Evolutionary conservation across 805 yeast genomes (phyloP).

Genomic region (Candida pseudoglaebosa): DNA sequence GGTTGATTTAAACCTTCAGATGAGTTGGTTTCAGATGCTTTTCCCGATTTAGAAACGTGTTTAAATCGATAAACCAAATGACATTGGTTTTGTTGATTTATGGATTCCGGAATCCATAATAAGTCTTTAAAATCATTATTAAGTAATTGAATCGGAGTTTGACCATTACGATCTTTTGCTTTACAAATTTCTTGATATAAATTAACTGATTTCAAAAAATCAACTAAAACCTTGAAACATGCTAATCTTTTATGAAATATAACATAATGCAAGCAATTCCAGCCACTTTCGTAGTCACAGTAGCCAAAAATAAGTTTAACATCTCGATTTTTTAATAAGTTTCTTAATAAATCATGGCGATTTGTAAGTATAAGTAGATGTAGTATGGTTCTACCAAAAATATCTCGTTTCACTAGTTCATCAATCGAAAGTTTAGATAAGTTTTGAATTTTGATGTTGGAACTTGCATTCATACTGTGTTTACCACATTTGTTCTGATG

Average conservation of each 20-base stretch:
- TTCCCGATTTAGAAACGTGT: not conserved
- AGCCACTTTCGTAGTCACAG: constrained; percentile 71
- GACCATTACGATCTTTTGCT: constrained; percentile 64
- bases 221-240: constrained; percentile 44
- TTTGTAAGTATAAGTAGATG: constrained; percentile 53
- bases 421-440: constrained; percentile 18
- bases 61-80: constrained; percentile 22
- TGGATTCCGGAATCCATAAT: constrained; percentile 40
- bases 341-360: constrained; percentile 42
- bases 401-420: constrained; percentile 50
- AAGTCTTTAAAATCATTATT: constrained; percentile 43
- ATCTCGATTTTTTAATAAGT: constrained; percentile 45
- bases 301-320: constrained; percentile 36
- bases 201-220: constrained; percentile 17
- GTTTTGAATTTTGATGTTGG: constrained; percentile 1
- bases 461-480: constrained; percentile 8
- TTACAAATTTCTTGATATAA: constrained; percentile 38
- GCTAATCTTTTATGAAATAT: constrained; percentile 53
- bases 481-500: constrained; percentile 11
- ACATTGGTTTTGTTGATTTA: constrained; percentile 31
- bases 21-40: not conserved
- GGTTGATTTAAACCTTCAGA: too few relatives aligned
- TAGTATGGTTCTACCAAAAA: constrained; percentile 66
- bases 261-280: constrained; percentile 77
- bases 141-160: constrained; percentile 69